Evolutionary conservation across 805 yeast genomes (phyloP).

Genomic region (Scheffersomyces ergatensis): DNA sequence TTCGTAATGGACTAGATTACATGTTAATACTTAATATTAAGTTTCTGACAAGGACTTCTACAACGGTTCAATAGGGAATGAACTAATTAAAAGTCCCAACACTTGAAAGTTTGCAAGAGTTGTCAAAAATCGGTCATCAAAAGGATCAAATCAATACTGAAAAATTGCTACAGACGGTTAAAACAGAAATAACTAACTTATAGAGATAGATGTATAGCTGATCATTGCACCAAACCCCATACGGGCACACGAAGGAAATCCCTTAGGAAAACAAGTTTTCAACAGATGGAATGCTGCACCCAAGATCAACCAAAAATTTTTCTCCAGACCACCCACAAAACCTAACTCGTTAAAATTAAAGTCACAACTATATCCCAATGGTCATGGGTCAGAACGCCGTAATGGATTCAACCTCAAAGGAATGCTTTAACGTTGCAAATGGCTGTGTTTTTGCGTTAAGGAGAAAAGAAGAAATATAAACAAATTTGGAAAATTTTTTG

Average conservation of each 20-base stretch:
- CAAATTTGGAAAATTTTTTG: conserved; percentile 4
- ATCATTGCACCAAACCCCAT: conserved; percentile 70
- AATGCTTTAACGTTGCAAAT: conserved; percentile 59
- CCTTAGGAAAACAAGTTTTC: conserved; percentile 52
- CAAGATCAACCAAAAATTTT: conserved; percentile 55
- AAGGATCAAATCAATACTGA: too few relatives aligned
- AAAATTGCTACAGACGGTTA: too few relatives aligned
- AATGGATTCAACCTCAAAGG: conserved; percentile 67
- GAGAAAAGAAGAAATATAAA: conserved; percentile 11
- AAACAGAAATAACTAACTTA: background rate
- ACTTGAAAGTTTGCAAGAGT: too few relatives aligned
- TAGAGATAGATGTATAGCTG: conserved; percentile 42
- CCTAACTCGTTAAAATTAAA: conserved; percentile 33
- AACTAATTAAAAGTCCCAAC: too few relatives aligned
- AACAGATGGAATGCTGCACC: conserved; percentile 69
- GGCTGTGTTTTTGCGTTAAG: conserved; percentile 67
- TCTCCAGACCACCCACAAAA: conserved; percentile 58
- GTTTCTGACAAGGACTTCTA: too few relatives aligned
- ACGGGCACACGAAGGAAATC: conserved; percentile 75
- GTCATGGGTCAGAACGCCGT: conserved; percentile 73
- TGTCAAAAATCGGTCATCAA: too few relatives aligned
- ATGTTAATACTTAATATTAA: too few relatives aligned
- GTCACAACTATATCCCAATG: conserved; percentile 54
- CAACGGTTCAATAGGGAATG: too few relatives aligned
- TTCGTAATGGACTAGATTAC: too few relatives aligned